A percentile compares a stretch with the other conserved stretches of the same genome.
Evolutionary conservation across 2,329 filamentous ascomycete species (phyloP).

Genomic region (Aspergillus fumigatus): DNA sequence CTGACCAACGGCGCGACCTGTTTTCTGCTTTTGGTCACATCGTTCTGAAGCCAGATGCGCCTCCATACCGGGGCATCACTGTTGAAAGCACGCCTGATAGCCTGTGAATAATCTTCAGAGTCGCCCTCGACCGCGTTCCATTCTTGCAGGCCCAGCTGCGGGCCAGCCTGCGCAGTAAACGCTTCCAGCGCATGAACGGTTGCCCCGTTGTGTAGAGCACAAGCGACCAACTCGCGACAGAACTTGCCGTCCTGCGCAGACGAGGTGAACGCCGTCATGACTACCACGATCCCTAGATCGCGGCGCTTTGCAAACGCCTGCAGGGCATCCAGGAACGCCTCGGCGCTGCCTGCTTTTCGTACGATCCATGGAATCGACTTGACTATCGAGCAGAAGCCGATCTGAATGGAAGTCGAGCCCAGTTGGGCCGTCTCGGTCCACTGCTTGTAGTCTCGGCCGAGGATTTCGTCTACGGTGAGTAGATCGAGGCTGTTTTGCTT

Average conservation of each 20-base stretch:
- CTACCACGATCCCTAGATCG: slow-evolving; percentile 49
- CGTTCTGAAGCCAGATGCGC: slow-evolving; percentile 53
- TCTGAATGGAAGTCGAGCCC: slow-evolving; percentile 33
- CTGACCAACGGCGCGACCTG: slow-evolving; percentile 58
- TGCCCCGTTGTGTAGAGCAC: slow-evolving; percentile 36
- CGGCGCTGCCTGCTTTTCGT: slow-evolving; percentile 39
- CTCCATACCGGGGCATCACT: slow-evolving; percentile 33
- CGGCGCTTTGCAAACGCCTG: slow-evolving; percentile 43
- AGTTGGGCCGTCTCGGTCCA: slow-evolving; percentile 46
- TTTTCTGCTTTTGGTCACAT: slow-evolving; percentile 58
- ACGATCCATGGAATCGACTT: slow-evolving; percentile 52
- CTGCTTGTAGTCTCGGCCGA: slow-evolving; percentile 61
- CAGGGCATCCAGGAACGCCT: slow-evolving; percentile 39
- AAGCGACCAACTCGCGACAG: slow-evolving; percentile 50
- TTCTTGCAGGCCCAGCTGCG: slow-evolving; percentile 40
- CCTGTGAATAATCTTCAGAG: slow-evolving; percentile 11
- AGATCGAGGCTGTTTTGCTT: slow-evolving; percentile 53
- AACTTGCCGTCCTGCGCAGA: slow-evolving; percentile 36
- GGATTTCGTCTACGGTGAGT: slow-evolving; percentile 51
- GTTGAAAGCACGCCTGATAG: slow-evolving; percentile 13
- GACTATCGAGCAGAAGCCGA: slow-evolving; percentile 58
- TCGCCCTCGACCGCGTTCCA: slow-evolving; percentile 26
- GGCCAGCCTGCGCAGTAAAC: slow-evolving; percentile 39
- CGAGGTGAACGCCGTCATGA: slow-evolving; percentile 56
- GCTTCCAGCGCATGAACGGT: slow-evolving; percentile 42